Evolutionary conservation across 202 grass and related monocot genomes (phyloP), one percentile per base, ranked within the genome.

Genomic region (Zizania palustris): DNA sequence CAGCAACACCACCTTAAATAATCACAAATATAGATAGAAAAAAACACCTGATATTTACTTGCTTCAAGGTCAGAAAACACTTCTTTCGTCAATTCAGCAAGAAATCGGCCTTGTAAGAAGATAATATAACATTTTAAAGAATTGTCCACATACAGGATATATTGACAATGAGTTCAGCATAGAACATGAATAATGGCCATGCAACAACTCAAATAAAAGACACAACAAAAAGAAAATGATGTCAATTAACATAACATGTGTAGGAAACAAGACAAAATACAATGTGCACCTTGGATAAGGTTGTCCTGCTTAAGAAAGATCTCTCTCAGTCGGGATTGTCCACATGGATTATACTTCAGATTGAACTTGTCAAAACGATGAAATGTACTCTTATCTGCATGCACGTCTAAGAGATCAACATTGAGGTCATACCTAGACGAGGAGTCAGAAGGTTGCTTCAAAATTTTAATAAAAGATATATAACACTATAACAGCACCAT

Each of bases 361-460:
- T 97, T 97, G 63, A 97, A 97, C 69, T 97, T 97, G 81, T 97
- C 93, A 76, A 97, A 97, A 18, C 93, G 93, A 72, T 97, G 93
- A 91, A 97, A 97, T 74, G 93, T 97, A 46, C 90, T 97, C 72
- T 97, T 97, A 82, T 97, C 93, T 45, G 93, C 93, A 88, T 97
- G 93, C 60, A 97, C 93, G 42, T 97, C 93, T 79, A 97, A 85
- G 45, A 97, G 85, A 91, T 97, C 93, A 58, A 97, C 93, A 89
- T 93, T 97, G 50, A 97, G 90, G 60, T 97, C 93, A 86, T 97
- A 87, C 86, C 93, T 97, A 84, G 54, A 33, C 72, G 59, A 45
- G 16, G 72, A 18, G 4, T 43, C 18, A 72, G 45, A 1, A 4
- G 49, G 54, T 84, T 37, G 64, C 5, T 83, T 63, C 13, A 82